Conservation (phyloP, 768 basidiomycete genomes). For the Fibroporia radiculosa region DNA sequence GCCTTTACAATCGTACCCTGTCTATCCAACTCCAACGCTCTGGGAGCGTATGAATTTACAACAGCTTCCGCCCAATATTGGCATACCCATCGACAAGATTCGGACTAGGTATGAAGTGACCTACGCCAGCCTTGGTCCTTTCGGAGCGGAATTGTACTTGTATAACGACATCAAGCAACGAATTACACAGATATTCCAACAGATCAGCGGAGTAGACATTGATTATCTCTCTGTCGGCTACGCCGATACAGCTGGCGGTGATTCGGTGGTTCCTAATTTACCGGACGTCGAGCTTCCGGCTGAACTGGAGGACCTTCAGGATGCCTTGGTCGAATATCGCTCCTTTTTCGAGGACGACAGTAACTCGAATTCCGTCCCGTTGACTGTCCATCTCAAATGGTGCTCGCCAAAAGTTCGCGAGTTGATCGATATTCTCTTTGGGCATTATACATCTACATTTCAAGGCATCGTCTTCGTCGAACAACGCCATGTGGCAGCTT, state of each 20-base stretch:
- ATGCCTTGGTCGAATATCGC: constrained; percentile 39
- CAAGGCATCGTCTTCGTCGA: constrained; percentile 86
- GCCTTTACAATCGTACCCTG: constrained; percentile 40
- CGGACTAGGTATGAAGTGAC: constrained; percentile 56
- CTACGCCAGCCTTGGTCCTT: constrained; percentile 58
- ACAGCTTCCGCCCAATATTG: constrained; percentile 24
- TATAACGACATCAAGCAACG: constrained; percentile 51
- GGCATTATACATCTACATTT: constrained; percentile 46
- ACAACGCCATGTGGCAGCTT: constrained; percentile 71
- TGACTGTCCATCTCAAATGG: constrained; percentile 47
- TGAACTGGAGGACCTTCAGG: constrained; percentile 39
- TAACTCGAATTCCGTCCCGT: constrained; percentile 26
- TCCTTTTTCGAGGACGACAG: constrained; percentile 29
- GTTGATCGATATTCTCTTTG: constrained; percentile 54
- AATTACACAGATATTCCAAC: constrained; percentile 30
- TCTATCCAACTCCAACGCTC: constrained; percentile 48
- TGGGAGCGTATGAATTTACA: constrained; percentile 44
- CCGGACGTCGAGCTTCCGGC: constrained; percentile 22
- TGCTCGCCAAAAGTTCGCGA: constrained; percentile 65
- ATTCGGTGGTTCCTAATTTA: background rate
- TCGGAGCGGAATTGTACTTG: constrained; percentile 66
- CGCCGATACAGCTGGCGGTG: background rate
- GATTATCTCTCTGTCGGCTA: constrained; percentile 16
- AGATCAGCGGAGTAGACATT: constrained; percentile 18
- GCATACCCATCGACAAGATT: constrained; percentile 54